phyloP scores from a whole-genome alignment of 1,284 basidiomycete species.

The Ganoderma sinense region DNA sequence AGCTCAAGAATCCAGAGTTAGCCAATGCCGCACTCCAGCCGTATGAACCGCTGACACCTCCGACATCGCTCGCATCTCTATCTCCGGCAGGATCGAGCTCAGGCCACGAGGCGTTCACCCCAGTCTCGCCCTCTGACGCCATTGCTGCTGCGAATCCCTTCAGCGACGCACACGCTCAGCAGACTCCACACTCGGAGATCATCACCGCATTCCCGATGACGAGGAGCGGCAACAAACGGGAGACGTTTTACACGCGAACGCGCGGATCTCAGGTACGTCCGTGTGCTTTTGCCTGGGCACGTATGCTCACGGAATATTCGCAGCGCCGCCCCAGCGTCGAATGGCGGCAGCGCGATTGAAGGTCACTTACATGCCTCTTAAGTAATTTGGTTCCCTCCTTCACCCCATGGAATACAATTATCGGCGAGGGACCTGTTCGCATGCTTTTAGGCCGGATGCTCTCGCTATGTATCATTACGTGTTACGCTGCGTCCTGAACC shows the following conservation, averaged over 20 bases:
- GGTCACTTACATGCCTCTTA: not conserved
- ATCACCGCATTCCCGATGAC: conserved; percentile 8
- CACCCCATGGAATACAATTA: not conserved
- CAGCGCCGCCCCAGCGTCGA: conserved; percentile 31
- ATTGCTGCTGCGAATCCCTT: conserved; percentile 13
- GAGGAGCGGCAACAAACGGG: conserved; percentile 11
- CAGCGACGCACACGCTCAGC: conserved; percentile 11
- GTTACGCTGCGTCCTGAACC: not conserved
- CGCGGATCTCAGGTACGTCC: conserved; percentile 24
- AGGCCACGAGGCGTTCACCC: conserved; percentile 20
- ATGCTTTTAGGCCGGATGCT: not conserved
- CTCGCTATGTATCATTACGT: conserved; percentile 14
- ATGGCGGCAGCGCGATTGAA: conserved; percentile 21
- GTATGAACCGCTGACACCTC: conserved; percentile 50
- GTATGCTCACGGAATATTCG: not conserved
- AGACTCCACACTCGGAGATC: not conserved
- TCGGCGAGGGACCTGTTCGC: conserved; percentile 1
- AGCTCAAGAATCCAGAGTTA: conserved; percentile 12
- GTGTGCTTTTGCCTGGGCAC: not conserved
- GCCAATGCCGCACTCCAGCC: conserved; percentile 11
- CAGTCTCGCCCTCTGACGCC: not conserved
- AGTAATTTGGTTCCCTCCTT: not conserved
- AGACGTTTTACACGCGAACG: conserved; percentile 28
- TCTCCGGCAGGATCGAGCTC: conserved; percentile 26
- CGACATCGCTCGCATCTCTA: conserved; percentile 48